phyloP scores from a whole-genome alignment of 805 yeast species.

The Zygosaccharomyces rouxii region DNA sequence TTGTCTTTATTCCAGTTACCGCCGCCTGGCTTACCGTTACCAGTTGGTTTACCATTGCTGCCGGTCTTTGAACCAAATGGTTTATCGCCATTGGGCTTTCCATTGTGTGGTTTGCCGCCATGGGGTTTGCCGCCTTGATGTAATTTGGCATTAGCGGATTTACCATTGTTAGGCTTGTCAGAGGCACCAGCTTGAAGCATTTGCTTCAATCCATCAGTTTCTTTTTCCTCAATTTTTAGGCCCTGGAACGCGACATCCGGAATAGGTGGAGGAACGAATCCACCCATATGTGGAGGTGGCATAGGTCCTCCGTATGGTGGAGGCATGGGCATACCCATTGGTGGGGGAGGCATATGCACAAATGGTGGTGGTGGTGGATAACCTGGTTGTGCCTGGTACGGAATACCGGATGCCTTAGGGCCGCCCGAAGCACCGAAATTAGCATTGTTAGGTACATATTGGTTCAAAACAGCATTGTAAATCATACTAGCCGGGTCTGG shows the following conservation, averaged over 20 bases:
- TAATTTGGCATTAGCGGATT: neutral
- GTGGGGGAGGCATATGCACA: slow-evolving; percentile 14
- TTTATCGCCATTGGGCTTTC: neutral
- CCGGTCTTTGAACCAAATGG: neutral
- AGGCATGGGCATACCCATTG: slow-evolving; percentile 21
- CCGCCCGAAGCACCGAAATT: slow-evolving; percentile 7
- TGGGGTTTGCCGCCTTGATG: neutral
- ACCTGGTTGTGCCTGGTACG: slow-evolving; percentile 27
- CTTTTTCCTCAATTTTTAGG: slow-evolving; percentile 11
- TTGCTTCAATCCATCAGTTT: slow-evolving; percentile 10
- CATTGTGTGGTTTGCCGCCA: neutral
- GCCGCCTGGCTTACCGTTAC: neutral
- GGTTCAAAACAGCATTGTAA: slow-evolving; percentile 34
- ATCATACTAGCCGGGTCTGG: slow-evolving; percentile 29
- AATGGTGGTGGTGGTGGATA: slow-evolving; percentile 11
- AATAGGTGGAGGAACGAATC: slow-evolving; percentile 11
- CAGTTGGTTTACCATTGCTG: neutral
- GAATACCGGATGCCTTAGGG: slow-evolving; percentile 24
- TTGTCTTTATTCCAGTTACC: slow-evolving; percentile 1
- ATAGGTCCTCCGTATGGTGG: slow-evolving; percentile 13
- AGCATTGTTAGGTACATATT: slow-evolving; percentile 17
- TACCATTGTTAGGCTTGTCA: neutral
- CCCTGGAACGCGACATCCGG: slow-evolving; percentile 1
- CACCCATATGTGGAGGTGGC: slow-evolving; percentile 14
- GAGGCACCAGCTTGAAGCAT: slow-evolving; percentile 1